Evolutionary conservation across 768 basidiomycete species (phyloP).

Genomic region (Hygrophorus pudorinus): DNA sequence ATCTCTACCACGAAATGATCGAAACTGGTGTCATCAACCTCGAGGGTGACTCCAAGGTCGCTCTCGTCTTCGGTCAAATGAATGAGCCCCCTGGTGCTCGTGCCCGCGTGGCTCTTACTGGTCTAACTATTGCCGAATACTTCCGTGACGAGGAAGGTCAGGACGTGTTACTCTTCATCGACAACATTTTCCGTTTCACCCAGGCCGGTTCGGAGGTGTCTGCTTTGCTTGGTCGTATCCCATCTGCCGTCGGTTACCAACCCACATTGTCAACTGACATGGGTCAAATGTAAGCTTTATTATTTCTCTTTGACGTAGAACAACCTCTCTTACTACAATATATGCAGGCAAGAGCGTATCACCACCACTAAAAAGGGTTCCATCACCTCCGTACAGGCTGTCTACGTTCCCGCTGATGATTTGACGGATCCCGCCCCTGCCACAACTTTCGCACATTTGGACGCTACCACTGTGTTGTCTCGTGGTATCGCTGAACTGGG

Average conservation of each 20-base stretch:
- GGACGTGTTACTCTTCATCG: slow-evolving; percentile 99
- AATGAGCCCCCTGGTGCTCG: slow-evolving; percentile 99
- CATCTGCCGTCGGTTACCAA: slow-evolving; percentile 99
- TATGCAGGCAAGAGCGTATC: slow-evolving; percentile 91
- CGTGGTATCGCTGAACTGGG: slow-evolving; percentile 98
- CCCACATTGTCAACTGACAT: slow-evolving; percentile 99
- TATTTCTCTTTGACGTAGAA: slow-evolving; percentile 1
- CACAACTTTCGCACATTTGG: slow-evolving; percentile 99
- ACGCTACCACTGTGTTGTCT: slow-evolving; percentile 98
- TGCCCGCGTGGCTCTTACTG: slow-evolving; percentile 99
- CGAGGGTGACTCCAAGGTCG: slow-evolving; percentile 99
- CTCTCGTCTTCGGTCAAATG: slow-evolving; percentile 99
- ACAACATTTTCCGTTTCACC: slow-evolving; percentile 99
- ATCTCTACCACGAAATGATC: slow-evolving; percentile 99
- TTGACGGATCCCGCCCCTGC: slow-evolving; percentile 99
- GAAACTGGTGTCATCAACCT: slow-evolving; percentile 99
- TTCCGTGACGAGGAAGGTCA: slow-evolving; percentile 99
- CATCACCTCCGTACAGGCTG: slow-evolving; percentile 99
- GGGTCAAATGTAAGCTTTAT: slow-evolving; percentile 85
- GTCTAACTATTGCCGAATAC: slow-evolving; percentile 99
- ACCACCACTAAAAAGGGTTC: slow-evolving; percentile 99
- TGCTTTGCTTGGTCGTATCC: slow-evolving; percentile 99
- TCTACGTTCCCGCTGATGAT: slow-evolving; percentile 99
- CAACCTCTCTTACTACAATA: not conserved
- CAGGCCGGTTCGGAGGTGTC: slow-evolving; percentile 99